Evolutionary conservation across 2,329 filamentous ascomycete species (phyloP), one percentile per base, ranked within the genome.

Genomic region (Didymella pinodella): DNA sequence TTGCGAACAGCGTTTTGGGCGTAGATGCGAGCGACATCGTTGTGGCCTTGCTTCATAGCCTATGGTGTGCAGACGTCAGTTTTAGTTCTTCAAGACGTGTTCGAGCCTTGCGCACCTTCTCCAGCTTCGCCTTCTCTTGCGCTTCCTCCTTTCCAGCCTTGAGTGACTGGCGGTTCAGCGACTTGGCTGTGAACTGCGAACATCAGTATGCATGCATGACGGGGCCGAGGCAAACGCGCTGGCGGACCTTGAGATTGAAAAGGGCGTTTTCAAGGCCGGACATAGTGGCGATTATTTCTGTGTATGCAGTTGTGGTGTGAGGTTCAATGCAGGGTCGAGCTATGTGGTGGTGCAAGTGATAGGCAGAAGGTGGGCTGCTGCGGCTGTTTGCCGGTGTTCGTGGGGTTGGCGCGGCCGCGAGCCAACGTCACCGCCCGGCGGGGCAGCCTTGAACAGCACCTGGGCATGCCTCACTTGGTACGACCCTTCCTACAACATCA

Each of bases 1-100:
- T 88, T 88, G 48, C 85, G 83, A 63, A 88, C 86, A 10, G 85
- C 84, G 71, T 87, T 88, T 66, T 86, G 83, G 28, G 85, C 86
- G 75, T 87, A 86, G 69, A 88, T 85, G 68, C 85, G 85, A 20
- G 86, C 86, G 64, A 88, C 86, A 67, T 88, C 85, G 65, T 78
- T 77, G 72, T 87, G 84, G 64, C 81, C 81, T 75, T 85, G 81
- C 72, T 85, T 83, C 75, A 88, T 86, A 29, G 85, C 86, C 83
- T 86, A 61, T 8, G 31, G 26, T 14, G 32, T 4, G 16, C 32
- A 10, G 18, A 49, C 32, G 48, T 61, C 6, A 58, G 60, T n/a
- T 7, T 20, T 3, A 10, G 18, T 26, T 11, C 26, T 11, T 20
- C 22, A 26, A 10, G 12, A 10, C 7, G 11, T 40, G 10, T 12